Conservation (phyloP, 23 red algal species). For the Gracilaria domingensis region DNA sequence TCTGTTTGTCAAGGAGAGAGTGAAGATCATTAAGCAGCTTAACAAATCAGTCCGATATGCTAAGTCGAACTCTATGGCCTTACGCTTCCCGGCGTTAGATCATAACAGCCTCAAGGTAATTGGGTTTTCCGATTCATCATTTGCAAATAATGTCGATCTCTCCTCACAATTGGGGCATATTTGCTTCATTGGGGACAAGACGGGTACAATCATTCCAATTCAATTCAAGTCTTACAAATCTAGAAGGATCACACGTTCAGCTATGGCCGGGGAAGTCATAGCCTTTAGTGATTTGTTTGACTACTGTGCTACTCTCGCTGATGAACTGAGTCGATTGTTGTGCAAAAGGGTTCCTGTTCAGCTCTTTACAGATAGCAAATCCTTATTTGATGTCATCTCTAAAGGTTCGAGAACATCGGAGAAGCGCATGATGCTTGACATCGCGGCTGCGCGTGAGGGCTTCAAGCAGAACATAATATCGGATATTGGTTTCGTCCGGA, state of each 20-base stretch:
- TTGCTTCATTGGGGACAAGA: conserved; percentile 10
- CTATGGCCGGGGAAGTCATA: conserved; percentile 48
- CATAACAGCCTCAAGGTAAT: background rate
- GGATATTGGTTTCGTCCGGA: conserved; percentile 49
- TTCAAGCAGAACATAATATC: conserved; percentile 18
- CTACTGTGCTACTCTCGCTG: background rate
- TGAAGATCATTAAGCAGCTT: conserved; percentile 18
- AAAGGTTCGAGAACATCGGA: conserved; percentile 43
- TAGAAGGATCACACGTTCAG: conserved; percentile 18
- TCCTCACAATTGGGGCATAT: conserved; percentile 44
- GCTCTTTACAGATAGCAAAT: conserved; percentile 28
- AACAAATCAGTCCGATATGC: conserved; percentile 38
- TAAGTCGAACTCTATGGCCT: background rate
- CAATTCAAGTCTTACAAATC: conserved; percentile 49
- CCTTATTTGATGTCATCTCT: conserved; percentile 47
- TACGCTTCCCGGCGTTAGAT: conserved; percentile 1
- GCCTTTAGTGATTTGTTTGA: conserved; percentile 43
- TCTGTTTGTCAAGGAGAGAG: background rate
- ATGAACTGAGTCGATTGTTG: background rate
- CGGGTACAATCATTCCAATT: conserved; percentile 1
- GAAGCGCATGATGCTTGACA: conserved; percentile 50
- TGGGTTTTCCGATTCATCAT: conserved; percentile 47
- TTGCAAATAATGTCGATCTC: conserved; percentile 45
- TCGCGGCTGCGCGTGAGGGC: conserved; percentile 25
- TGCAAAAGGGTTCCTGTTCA: background rate